A percentile compares a stretch with the other conserved stretches of the same genome.
phyloP scores from a whole-genome alignment of 441 rosid species.

The Raphanus hybrid region DNA sequence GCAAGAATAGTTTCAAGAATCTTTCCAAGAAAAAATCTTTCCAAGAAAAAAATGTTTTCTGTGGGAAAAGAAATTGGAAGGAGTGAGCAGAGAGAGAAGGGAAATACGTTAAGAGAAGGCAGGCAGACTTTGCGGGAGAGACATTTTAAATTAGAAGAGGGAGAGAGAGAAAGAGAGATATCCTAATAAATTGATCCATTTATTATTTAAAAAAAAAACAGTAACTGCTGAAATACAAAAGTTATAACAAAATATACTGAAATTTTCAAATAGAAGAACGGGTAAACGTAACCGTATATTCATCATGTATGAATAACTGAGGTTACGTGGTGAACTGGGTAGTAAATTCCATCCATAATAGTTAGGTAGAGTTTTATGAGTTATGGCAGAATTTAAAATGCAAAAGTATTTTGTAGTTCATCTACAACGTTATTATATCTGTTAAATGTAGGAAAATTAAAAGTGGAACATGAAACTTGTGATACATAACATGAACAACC shows the following conservation, averaged over 20 bases:
- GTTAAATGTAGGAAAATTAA: conserved; percentile 11
- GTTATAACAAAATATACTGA: neutral
- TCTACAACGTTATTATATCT: neutral
- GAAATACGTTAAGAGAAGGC: conserved; percentile 65
- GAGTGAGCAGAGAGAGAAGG: conserved; percentile 26
- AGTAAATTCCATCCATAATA: neutral
- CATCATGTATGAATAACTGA: neutral
- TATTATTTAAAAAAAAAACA: neutral
- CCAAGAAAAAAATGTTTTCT: neutral
- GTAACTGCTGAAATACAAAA: neutral
- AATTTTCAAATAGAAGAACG: conserved; percentile 14
- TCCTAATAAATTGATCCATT: neutral
- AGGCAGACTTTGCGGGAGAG: conserved; percentile 59
- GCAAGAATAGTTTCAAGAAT: conserved; percentile 26
- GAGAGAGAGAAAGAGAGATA: neutral
- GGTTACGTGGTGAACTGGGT: conserved; percentile 1
- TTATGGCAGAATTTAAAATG: neutral
- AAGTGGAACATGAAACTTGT: conserved; percentile 22
- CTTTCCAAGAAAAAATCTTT: neutral
- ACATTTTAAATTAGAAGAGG: conserved; percentile 60
- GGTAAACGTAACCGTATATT: conserved; percentile 27
- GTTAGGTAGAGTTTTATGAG: neutral
- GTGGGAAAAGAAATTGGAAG: neutral
- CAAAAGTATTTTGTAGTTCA: neutral
- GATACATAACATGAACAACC: conserved; percentile 18